A percentile compares a stretch with the other conserved stretches of the same genome.
phyloP scores from a whole-genome alignment of 2,329 filamentous ascomycete species.

The Colletotrichum graminicola region DNA sequence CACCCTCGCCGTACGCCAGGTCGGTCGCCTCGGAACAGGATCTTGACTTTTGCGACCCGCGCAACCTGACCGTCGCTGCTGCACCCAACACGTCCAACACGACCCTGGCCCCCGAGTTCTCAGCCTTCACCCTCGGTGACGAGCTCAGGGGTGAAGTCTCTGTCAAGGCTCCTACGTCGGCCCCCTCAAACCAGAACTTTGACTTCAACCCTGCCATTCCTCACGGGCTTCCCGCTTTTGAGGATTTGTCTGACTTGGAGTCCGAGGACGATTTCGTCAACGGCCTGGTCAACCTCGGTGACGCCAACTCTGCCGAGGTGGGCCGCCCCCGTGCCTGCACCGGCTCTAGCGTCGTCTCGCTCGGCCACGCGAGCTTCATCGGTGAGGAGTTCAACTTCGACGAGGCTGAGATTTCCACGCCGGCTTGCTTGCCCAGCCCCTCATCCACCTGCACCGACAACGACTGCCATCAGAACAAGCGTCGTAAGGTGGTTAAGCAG shows the following conservation, averaged over 20 bases:
- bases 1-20: conserved; percentile 82
- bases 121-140: conserved; percentile 73
- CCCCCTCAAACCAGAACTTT: conserved; percentile 58
- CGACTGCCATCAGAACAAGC: conserved; percentile 68
- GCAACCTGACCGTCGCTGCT: conserved; percentile 82
- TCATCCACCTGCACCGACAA: conserved; percentile 64
- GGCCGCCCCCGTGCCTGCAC: conserved; percentile 78
- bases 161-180: conserved; percentile 61
- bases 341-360: conserved; percentile 74
- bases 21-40: conserved; percentile 77
- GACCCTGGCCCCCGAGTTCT: conserved; percentile 70
- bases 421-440: conserved; percentile 73
- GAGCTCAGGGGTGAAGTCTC: conserved; percentile 67
- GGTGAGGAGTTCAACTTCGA: conserved; percentile 79
- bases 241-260: conserved; percentile 90
- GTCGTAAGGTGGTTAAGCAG: conserved; percentile 65
- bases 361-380: conserved; percentile 83
- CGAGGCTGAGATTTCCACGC: conserved; percentile 72
- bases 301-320: conserved; percentile 63
- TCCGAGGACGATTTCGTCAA: conserved; percentile 57
- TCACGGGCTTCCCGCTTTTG: conserved; percentile 78
- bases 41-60: conserved; percentile 90
- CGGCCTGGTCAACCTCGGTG: conserved; percentile 45
- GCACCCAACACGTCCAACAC: conserved; percentile 60
- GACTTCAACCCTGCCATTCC: conserved; percentile 64